Percentiles rank a stretch among this genome's conserved stretches.
phyloP scores from a whole-genome alignment of 441 rosid genomes.

The Viola pubescens region DNA sequence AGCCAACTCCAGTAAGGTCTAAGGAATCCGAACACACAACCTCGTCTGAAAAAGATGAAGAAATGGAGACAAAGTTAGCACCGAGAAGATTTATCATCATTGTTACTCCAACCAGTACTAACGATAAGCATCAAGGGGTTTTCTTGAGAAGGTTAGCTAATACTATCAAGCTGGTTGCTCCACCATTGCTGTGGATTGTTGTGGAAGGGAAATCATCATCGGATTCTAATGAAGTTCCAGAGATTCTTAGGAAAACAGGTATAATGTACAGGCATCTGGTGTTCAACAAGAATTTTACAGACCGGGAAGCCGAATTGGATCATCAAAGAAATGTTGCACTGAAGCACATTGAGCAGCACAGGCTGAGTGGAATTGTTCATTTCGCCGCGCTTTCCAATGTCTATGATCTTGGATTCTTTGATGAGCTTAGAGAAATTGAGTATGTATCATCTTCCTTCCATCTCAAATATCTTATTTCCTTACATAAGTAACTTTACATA shows the following conservation, averaged over 20 bases:
- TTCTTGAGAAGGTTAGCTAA: conserved; percentile 64
- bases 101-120: conserved; percentile 47
- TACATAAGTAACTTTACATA: background rate
- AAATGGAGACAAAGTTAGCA: conserved; percentile 9
- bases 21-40: conserved; percentile 20
- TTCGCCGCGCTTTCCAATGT: conserved; percentile 77
- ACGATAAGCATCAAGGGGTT: conserved; percentile 33
- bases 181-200: conserved; percentile 81
- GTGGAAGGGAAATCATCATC: conserved; percentile 42
- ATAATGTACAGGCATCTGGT: conserved; percentile 84
- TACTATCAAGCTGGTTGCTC: conserved; percentile 52
- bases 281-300: conserved; percentile 64
- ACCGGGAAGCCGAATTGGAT: conserved; percentile 49
- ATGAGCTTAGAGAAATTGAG: conserved; percentile 75
- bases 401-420: conserved; percentile 82
- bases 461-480: background rate
- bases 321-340: conserved; percentile 74
- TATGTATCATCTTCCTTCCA: conserved; percentile 24
- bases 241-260: conserved; percentile 66
- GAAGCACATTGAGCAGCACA: conserved; percentile 69
- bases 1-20: conserved; percentile 18
- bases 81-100: conserved; percentile 48
- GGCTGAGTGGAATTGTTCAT: conserved; percentile 76
- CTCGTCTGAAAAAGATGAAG: conserved; percentile 16
- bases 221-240: conserved; percentile 37